Conservation (phyloP, 192 early-diverging fungal species). For the Coemansia furcata region DNA sequence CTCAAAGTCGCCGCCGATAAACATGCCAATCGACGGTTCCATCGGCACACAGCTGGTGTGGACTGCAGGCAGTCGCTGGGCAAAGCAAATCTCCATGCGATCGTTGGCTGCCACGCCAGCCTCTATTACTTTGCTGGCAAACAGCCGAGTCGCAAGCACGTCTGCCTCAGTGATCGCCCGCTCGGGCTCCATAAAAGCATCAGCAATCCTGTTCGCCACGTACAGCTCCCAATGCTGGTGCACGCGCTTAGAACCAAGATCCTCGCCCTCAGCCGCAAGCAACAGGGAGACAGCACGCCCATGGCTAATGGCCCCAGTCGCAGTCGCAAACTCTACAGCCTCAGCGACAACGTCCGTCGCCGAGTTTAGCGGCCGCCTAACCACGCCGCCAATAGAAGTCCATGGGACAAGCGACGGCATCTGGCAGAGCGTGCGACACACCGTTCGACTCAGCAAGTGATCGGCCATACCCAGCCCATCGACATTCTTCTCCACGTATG, state of each 20-base stretch:
- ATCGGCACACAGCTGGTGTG: neutral
- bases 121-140: neutral
- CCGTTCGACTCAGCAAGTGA: neutral
- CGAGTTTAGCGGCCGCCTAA: neutral
- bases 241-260: neutral
- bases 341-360: neutral
- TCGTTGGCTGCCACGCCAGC: neutral
- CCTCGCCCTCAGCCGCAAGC: neutral
- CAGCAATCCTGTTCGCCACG: neutral
- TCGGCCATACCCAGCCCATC: conserved; percentile 3
- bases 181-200: neutral
- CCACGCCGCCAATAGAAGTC: neutral
- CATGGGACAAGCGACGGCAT: neutral
- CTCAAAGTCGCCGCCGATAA: neutral
- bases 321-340: neutral
- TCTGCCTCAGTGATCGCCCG: neutral
- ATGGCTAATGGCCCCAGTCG: neutral
- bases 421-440: neutral
- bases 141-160: neutral
- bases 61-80: neutral
- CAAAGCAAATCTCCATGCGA: conserved; percentile 5
- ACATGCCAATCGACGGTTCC: neutral
- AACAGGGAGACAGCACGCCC: neutral
- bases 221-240: neutral
- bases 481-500: neutral